Base-by-base conservation (phyloP, 345 rosid species). In the Linum lewisii region DNA sequence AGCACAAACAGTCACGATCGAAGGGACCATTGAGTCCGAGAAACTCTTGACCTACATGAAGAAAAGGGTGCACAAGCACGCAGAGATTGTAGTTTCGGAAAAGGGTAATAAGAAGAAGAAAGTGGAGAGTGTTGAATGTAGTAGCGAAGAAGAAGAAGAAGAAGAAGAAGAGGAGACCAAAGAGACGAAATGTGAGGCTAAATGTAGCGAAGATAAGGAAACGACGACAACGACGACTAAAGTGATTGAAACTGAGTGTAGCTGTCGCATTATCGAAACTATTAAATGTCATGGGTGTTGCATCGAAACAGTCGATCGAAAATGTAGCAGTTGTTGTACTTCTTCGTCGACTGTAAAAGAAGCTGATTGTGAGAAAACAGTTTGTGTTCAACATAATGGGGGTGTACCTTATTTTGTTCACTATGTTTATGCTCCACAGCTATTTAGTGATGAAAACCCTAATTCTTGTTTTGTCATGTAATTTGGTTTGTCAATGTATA, bases 391-490 rank as follows among this genome's bases (percentile, higher is more conserved):
- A 16, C 15, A 42, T 42, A 42, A 42, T 11, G 47, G 18, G 1
- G 47, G 47, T 64, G 51, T 50, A 64, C 93, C 97, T 6, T 90
- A 87, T 65, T 81, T 90, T 51, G 57, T 90, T 59, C 95, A 85
- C 63, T 83, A 83, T 50, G 87, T 81, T 51, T 83, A 90, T 16
- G 87, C 93, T 68, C 93, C 97, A 32, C 95, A 83, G 52, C 62
- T 78, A 62, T 90, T 90, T 59, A 90, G 97, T 63, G 95, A 90
- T 69, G 93, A 90, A 71, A 90, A 90, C 67, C 97, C 97, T 21
- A 77, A 90, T 61, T 78, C 97, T 63, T 90, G 97, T 70, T 71
- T 61, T 58, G 67, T 83, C 13, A 52, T 73, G 69, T 87, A 79
- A n/a, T n/a, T n/a, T n/a, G n/a, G n/a, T n/a, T n/a, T n/a, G n/a